Evolutionary conservation across 768 basidiomycete genomes (phyloP).

Genomic region (Dioszegia hungarica): DNA sequence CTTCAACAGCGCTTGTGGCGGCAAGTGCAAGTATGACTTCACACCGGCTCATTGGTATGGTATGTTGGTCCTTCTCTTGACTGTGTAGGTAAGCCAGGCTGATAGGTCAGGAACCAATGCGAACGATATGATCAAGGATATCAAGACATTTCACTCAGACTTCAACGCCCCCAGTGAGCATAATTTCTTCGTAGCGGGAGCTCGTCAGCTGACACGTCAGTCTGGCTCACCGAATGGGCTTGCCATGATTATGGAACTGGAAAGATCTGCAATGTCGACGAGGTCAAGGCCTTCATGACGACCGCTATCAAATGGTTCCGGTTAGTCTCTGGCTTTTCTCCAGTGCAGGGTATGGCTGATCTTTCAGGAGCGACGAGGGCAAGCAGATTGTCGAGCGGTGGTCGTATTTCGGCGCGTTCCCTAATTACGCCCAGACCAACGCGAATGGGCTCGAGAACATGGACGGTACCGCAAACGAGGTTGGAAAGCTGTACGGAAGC

Average conservation of each 20-base stretch:
- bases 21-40: slow-evolving; percentile 38
- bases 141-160: slow-evolving; percentile 7
- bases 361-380: slow-evolving; percentile 22
- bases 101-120: slow-evolving; percentile 12
- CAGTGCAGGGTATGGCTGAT: too few species aligned
- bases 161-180: slow-evolving; percentile 4
- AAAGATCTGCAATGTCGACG: slow-evolving; percentile 16
- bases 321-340: too few species aligned
- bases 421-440: slow-evolving; percentile 4
- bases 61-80: not conserved
- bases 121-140: slow-evolving; percentile 19
- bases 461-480: slow-evolving; percentile 19
- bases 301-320: slow-evolving; percentile 17
- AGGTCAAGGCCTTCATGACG: slow-evolving; percentile 32
- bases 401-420: slow-evolving; percentile 40
- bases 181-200: too few species aligned
- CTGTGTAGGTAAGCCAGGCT: too few species aligned
- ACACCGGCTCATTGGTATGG: slow-evolving; percentile 43
- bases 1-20: slow-evolving; percentile 27
- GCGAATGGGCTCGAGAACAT: slow-evolving; percentile 24
- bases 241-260: slow-evolving; percentile 26
- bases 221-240: slow-evolving; percentile 32
- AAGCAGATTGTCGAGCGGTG: slow-evolving; percentile 25
- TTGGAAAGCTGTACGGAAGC: slow-evolving; percentile 10
- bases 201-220: slow-evolving; percentile 16